phyloP scores from a whole-genome alignment of 2,329 filamentous ascomycete genomes.

The Trichoderma afroharzianum region DNA sequence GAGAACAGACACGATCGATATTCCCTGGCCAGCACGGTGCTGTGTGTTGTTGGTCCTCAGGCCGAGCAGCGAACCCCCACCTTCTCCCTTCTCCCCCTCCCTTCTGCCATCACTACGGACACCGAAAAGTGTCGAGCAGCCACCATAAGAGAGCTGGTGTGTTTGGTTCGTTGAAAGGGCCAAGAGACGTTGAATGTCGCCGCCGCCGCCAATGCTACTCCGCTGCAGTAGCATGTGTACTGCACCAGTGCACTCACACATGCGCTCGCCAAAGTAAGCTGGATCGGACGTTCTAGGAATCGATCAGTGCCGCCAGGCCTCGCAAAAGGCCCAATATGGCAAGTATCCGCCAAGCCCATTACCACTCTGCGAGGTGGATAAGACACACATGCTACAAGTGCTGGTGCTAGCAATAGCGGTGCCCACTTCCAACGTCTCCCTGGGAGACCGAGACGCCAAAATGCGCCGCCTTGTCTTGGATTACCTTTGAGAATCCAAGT shows the following conservation, averaged over 20 bases:
- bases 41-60: neutral
- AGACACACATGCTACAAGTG: neutral
- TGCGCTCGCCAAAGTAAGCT: neutral
- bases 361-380: slow-evolving; percentile 11
- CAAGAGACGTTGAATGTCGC: neutral
- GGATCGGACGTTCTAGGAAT: slow-evolving; percentile 13
- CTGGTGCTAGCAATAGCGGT: neutral
- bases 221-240: neutral
- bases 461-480: neutral
- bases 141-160: neutral
- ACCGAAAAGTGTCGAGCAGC: neutral
- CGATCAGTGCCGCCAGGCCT: neutral
- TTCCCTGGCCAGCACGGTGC: neutral
- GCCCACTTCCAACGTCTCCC: neutral
- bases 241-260: neutral
- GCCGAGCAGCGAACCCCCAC: neutral
- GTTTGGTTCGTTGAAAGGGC: neutral
- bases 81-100: neutral
- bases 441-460: neutral
- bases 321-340: slow-evolving; percentile 3
- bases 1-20: neutral
- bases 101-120: neutral
- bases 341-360: neutral
- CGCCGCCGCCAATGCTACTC: neutral
- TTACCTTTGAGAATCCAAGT: neutral